Conservation (phyloP, 352 stramenopile genomes). For the Elongisporangium undulatum region DNA sequence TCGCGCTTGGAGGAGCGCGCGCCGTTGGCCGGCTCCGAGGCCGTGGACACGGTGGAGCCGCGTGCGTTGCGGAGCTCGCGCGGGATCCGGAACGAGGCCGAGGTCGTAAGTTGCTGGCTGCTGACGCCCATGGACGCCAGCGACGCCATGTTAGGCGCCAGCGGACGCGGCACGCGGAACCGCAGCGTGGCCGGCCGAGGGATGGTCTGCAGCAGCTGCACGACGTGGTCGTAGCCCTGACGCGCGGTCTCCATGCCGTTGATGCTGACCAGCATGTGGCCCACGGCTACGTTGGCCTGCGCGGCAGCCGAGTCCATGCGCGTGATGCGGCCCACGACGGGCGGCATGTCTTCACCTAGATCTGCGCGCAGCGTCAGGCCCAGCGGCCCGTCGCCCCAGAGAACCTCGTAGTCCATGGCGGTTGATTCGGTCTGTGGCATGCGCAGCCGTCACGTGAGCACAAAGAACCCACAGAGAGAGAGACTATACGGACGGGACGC, state of each 20-base stretch:
- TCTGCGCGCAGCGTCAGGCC: slow-evolving; percentile 81
- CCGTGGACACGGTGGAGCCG: slow-evolving; percentile 40
- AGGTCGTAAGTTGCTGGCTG: slow-evolving; percentile 19
- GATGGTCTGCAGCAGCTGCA: slow-evolving; percentile 82
- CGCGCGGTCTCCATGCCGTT: slow-evolving; percentile 83
- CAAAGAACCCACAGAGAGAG: slow-evolving; percentile 1
- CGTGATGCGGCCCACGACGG: slow-evolving; percentile 84
- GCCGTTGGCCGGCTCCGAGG: slow-evolving; percentile 28
- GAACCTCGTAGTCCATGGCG: slow-evolving; percentile 85
- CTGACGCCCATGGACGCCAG: slow-evolving; percentile 1
- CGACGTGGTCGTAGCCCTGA: slow-evolving; percentile 82
- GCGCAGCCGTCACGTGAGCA: slow-evolving; percentile 10
- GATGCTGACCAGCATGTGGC: slow-evolving; percentile 88
- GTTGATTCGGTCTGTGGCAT: slow-evolving; percentile 2
- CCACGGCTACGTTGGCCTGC: slow-evolving; percentile 72
- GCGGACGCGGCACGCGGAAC: slow-evolving; percentile 71
- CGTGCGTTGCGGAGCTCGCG: slow-evolving; percentile 15
- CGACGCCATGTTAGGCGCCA: slow-evolving; percentile 11
- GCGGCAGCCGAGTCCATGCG: slow-evolving; percentile 79
- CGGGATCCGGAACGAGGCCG: slow-evolving; percentile 22
- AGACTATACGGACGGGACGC: too few relatives aligned
- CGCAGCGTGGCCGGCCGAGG: slow-evolving; percentile 71
- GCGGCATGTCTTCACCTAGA: slow-evolving; percentile 84
- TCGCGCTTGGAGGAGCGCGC: slow-evolving; percentile 46
- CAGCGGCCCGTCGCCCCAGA: slow-evolving; percentile 77